These are phyloP conservation scores for Beauveria sp. DNA, from an alignment of 2,329 filamentous ascomycete species.

Conservation along the genomic window DNA sequence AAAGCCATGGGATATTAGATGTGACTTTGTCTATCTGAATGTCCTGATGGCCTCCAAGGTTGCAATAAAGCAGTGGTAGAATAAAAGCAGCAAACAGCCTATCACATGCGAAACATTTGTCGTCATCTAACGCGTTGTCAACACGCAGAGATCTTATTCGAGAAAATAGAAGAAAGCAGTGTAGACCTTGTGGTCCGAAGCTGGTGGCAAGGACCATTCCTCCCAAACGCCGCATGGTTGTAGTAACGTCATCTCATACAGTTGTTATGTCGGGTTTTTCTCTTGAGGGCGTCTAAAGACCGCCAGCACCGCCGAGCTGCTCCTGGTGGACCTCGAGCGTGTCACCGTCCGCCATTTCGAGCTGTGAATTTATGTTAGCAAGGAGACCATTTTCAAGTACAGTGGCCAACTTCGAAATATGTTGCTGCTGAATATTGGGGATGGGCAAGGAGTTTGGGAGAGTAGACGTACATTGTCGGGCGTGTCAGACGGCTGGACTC, in stretches of 20 bases:
- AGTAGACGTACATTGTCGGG: slow-evolving; percentile 72
- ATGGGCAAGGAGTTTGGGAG: not conserved
- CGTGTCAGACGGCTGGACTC: slow-evolving; percentile 82
- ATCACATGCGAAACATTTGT: not conserved
- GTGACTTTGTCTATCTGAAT: slow-evolving; percentile 8
- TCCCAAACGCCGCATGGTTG: slow-evolving; percentile 11
- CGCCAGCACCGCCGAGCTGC: slow-evolving; percentile 66
- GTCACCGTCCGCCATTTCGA: slow-evolving; percentile 95
- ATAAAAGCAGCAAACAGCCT: not conserved
- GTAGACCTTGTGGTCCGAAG: slow-evolving; percentile 2
- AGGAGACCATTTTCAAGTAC: not conserved
- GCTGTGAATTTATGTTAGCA: slow-evolving; percentile 42
- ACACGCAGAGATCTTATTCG: not conserved
- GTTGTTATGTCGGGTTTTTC: not conserved
- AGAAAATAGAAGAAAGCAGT: slow-evolving; percentile 2
- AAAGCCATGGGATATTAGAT: slow-evolving; percentile 9
- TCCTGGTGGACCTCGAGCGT: slow-evolving; percentile 97
- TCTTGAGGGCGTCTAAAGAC: not conserved
- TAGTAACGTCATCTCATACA: slow-evolving; percentile 10
- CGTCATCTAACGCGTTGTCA: not conserved
- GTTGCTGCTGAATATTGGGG: not conserved
- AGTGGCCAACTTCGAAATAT: not conserved
- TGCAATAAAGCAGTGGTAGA: not conserved
- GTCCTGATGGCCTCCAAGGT: slow-evolving; percentile 5
- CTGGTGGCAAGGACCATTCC: not conserved